These are phyloP conservation scores for Pichia cabralensis DNA, from an alignment of 805 yeast species.

Conservation along the genomic window DNA sequence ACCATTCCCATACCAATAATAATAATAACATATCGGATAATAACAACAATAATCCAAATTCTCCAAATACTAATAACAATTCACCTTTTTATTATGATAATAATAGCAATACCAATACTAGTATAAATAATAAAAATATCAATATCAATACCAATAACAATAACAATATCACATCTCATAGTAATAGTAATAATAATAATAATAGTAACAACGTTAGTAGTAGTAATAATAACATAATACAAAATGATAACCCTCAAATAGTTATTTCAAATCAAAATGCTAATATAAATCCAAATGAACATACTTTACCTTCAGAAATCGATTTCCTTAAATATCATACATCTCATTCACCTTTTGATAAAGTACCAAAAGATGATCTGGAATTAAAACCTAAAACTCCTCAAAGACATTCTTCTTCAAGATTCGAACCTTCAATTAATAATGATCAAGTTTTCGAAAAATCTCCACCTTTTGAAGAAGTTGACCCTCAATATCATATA, in stretches of 20 bases:
- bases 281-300: no score
- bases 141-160: not conserved
- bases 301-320: no score
- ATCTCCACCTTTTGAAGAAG: conserved; percentile 83
- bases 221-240: no score
- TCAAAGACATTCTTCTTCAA: conserved; percentile 83
- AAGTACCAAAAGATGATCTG: conserved; percentile 51
- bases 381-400: conserved; percentile 69
- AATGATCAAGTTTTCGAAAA: conserved; percentile 57
- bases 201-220: no score
- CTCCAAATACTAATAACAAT: conserved; percentile 1
- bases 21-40: not conserved
- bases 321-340: conserved; percentile 23
- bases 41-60: no score
- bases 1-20: not conserved
- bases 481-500: conserved; percentile 64
- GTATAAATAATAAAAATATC: not conserved
- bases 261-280: no score
- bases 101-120: conserved; percentile 6
- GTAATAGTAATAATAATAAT: not conserved
- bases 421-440: conserved; percentile 71
- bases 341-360: conserved; percentile 24
- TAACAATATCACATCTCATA: not conserved
- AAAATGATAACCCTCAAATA: no score
- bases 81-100: no score